Evolutionary conservation across 2,329 filamentous ascomycete genomes (phyloP), one percentile per base, ranked within the genome.

Genomic region (Paracorniculantispora psalliotae): DNA sequence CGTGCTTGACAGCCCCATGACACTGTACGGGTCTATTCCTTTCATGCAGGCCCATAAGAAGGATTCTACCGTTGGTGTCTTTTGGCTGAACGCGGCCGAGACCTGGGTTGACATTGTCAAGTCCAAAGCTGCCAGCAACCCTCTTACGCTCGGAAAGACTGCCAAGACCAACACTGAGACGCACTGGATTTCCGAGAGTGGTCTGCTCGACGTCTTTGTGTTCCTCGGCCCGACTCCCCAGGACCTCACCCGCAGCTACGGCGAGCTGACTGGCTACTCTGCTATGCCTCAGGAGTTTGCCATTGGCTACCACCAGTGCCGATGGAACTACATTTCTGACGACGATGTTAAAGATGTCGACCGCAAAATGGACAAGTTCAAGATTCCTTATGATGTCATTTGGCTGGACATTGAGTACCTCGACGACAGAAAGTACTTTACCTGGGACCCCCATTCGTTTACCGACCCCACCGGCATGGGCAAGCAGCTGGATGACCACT

Each of bases 391-490:
- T 76, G 94, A 99, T 74, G 90, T 97, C 63, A 99, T 99, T 68
- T 99, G 94, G 94, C 86, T 99, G 19, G 94, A 99, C 68, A 91
- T 99, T 65, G 94, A 99, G 76, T 99, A 97, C 73, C 96, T 92
- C 0, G 90, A 99, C 61, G 92, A 89, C 72, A 93, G 94, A 76
- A 96, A 96, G 77, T 99, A 99, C 78, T 99, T 99, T 72, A 97
- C 92, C 0, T 99, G 92, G 90, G 93, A 99, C 68, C 83, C 87
- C 21, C 82, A 96, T 68, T 94, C 87, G 52, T 99, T 99, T 74
- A 81, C 85, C 15, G 86, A 97, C 66, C 92, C 94, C 0, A 83
- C 89, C 52, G 83, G 84, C 51, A 99, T 97, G 92, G 86, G 91
- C 65, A 80, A 96, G 72, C 90, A 96, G 68, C 82, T 97, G 10